phyloP scores from a whole-genome alignment of 345 rosid species.

The Psidium guajava region DNA sequence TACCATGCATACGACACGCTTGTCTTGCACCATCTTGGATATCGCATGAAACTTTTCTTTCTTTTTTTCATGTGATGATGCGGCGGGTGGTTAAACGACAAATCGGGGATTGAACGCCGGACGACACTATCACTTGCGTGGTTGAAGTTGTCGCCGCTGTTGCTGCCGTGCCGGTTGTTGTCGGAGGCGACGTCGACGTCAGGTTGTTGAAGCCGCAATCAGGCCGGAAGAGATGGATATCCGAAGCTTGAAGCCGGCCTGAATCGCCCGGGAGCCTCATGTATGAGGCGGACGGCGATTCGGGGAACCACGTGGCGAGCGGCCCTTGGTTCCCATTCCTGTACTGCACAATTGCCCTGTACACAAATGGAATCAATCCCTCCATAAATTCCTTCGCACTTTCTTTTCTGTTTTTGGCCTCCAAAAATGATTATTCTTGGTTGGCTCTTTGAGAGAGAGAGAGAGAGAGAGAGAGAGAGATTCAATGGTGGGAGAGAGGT shows the following conservation, averaged over 20 bases:
- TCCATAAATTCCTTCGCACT: constrained; percentile 38
- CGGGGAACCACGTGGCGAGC: constrained; percentile 27
- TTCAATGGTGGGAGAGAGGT: neutral
- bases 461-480: neutral
- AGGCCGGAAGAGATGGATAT: constrained; percentile 26
- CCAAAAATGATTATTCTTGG: neutral
- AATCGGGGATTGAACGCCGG: constrained; percentile 53
- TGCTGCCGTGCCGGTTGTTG: neutral
- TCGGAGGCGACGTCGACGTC: neutral
- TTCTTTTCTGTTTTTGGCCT: neutral
- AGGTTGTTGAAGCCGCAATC: constrained; percentile 15
- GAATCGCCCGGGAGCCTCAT: constrained; percentile 86
- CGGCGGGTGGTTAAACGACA: constrained; percentile 39
- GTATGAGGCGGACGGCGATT: constrained; percentile 67
- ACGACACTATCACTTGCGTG: constrained; percentile 32
- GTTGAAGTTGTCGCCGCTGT: neutral
- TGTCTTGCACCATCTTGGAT: neutral
- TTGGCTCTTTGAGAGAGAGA: neutral
- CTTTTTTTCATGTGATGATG: constrained; percentile 15
- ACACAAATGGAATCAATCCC: constrained; percentile 66
- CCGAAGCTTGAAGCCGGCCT: constrained; percentile 53
- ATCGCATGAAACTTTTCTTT: neutral
- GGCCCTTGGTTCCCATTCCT: constrained; percentile 39
- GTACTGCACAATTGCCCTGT: constrained; percentile 53
- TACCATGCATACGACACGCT: neutral